phyloP scores from a whole-genome alignment of 176 grass and related monocot species.

The Musa schizocarpa region DNA sequence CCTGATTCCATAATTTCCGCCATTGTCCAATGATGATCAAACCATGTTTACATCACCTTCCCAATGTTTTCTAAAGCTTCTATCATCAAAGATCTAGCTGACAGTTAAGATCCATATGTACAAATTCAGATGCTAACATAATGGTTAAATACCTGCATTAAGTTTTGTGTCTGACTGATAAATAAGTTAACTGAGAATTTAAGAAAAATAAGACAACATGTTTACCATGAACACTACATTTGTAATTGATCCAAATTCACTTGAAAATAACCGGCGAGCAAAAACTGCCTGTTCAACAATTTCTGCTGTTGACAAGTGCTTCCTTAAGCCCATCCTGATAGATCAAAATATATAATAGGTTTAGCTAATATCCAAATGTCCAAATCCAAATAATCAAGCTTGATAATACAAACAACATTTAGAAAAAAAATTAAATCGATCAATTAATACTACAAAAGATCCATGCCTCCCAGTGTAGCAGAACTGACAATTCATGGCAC shows the following conservation, averaged over 20 bases:
- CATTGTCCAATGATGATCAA: too few species aligned
- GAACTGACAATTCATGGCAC: slow-evolving; percentile 97
- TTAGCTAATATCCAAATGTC: not conserved
- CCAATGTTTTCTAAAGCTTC: too few species aligned
- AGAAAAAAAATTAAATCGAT: slow-evolving; percentile 10
- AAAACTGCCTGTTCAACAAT: slow-evolving; percentile 98
- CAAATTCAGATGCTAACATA: not conserved
- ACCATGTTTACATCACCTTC: too few species aligned
- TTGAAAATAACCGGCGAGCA: slow-evolving; percentile 76
- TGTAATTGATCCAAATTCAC: slow-evolving; percentile 82
- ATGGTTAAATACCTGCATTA: not conserved
- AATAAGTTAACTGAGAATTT: not conserved
- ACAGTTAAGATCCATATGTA: too few species aligned
- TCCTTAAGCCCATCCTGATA: slow-evolving; percentile 87
- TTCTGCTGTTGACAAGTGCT: slow-evolving; percentile 82
- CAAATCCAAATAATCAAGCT: slow-evolving; percentile 4
- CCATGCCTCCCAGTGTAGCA: slow-evolving; percentile 87
- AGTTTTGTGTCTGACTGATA: not conserved
- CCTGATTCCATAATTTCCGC: too few species aligned
- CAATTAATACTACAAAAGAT: not conserved
- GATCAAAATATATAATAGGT: not conserved
- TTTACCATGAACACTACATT: slow-evolving; percentile 99
- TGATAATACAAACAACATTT: not conserved
- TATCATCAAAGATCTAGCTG: too few species aligned
- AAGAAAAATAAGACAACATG: slow-evolving; percentile 17